A percentile compares a stretch with the other conserved stretches of the same genome.
These are phyloP conservation scores for Alternaria alternata DNA, from an alignment of 2,329 filamentous ascomycete species.

Conservation along the genomic window DNA sequence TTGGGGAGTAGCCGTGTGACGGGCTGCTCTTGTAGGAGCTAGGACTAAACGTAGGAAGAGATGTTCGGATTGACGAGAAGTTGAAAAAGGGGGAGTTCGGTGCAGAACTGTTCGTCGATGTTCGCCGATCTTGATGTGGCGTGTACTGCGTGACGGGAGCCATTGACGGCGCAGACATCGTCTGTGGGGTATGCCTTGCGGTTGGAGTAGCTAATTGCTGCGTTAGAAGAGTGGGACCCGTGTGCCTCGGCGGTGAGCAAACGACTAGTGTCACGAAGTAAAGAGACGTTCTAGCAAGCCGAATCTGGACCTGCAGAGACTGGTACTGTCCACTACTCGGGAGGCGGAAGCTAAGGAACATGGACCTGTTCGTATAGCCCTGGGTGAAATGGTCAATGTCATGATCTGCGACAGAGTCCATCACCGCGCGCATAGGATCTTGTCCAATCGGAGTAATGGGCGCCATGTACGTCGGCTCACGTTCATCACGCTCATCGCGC, in stretches of 20 bases:
- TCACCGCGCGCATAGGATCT: slow-evolving; percentile 52
- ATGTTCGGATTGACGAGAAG: slow-evolving; percentile 45
- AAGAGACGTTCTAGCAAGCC: slow-evolving; percentile 54
- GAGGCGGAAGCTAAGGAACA: slow-evolving; percentile 52
- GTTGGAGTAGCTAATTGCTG: slow-evolving; percentile 47
- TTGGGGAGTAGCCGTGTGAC: slow-evolving; percentile 48
- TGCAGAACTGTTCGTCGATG: slow-evolving; percentile 45
- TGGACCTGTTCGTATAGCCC: slow-evolving; percentile 53
- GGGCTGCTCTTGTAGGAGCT: slow-evolving; percentile 46
- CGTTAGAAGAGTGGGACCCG: slow-evolving; percentile 43
- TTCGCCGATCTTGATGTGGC: slow-evolving; percentile 36
- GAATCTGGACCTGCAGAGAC: slow-evolving; percentile 45
- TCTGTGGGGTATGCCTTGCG: slow-evolving; percentile 37
- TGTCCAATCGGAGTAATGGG: slow-evolving; percentile 57
- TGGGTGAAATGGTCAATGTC: slow-evolving; percentile 57
- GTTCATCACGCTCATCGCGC: slow-evolving; percentile 56
- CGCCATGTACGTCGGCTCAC: slow-evolving; percentile 60
- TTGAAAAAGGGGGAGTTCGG: slow-evolving; percentile 48
- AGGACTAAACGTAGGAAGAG: slow-evolving; percentile 45
- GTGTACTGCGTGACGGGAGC: slow-evolving; percentile 39
- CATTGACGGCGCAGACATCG: slow-evolving; percentile 39
- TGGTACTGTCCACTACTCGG: slow-evolving; percentile 43
- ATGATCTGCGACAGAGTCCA: slow-evolving; percentile 51
- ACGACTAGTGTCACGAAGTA: slow-evolving; percentile 58
- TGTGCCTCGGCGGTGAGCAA: slow-evolving; percentile 33